Evolutionary conservation across 148 eudicot species (phyloP).

Genomic region (Talinum fruticosum): DNA sequence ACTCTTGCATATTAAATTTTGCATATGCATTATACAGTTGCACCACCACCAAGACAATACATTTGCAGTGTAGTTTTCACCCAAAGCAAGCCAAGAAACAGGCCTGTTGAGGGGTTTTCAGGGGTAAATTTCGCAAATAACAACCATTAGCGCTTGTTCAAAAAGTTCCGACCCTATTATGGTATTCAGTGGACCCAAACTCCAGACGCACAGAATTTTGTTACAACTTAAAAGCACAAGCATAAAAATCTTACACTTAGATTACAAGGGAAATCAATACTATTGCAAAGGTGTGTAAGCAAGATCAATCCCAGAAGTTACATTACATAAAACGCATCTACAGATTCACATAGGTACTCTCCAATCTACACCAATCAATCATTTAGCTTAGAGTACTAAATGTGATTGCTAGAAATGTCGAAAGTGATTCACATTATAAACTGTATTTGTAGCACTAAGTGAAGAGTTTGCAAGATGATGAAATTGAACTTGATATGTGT

Average conservation of each 20-base stretch:
- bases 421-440: not conserved
- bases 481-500: not conserved
- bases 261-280: slow-evolving; percentile 10
- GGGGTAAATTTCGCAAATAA: too few relatives aligned
- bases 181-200: too few relatives aligned
- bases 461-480: not conserved
- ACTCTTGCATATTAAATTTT: too few relatives aligned
- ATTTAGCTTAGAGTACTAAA: not conserved
- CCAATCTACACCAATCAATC: not conserved
- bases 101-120: too few relatives aligned
- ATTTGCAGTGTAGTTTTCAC: too few relatives aligned
- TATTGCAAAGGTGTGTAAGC: not conserved
- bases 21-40: too few relatives aligned
- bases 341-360: not conserved
- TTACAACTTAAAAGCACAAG: too few relatives aligned
- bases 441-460: not conserved
- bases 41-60: too few relatives aligned
- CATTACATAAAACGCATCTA: not conserved
- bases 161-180: too few relatives aligned
- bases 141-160: too few relatives aligned
- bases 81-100: too few relatives aligned
- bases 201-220: too few relatives aligned
- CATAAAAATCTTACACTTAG: not conserved
- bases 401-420: not conserved
- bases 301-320: slow-evolving; percentile 7